Conservation (phyloP, 2,329 filamentous ascomycete species). For the Cladosporium sp. region DNA sequence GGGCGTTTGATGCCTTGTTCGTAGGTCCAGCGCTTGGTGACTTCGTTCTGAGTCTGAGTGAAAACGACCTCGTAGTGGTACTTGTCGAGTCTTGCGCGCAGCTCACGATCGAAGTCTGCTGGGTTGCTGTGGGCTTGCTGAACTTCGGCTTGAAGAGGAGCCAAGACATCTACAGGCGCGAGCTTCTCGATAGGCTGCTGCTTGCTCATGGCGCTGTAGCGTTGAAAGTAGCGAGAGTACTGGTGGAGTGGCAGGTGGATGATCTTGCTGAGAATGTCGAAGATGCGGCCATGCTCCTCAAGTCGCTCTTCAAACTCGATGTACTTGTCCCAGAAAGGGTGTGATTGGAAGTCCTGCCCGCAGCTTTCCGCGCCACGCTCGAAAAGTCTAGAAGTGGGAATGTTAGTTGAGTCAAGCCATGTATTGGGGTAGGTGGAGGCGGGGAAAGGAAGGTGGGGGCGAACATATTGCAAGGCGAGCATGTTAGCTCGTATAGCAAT, state of each 20-base stretch:
- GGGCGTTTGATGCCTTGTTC: conserved; percentile 93
- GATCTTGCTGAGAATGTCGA: conserved; percentile 75
- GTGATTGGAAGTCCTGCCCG: conserved; percentile 87
- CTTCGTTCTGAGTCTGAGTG: conserved; percentile 76
- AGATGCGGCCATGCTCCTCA: conserved; percentile 79
- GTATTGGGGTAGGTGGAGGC: conserved; percentile 13
- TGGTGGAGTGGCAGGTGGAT: conserved; percentile 93
- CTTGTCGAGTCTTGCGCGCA: conserved; percentile 74
- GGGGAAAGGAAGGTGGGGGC: conserved; percentile 29
- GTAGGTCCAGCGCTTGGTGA: conserved; percentile 89
- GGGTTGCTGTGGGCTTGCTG: conserved; percentile 62
- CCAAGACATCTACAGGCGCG: conserved; percentile 63
- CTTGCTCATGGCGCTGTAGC: conserved; percentile 74
- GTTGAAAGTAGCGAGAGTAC: conserved; percentile 91
- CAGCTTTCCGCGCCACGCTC: conserved; percentile 82
- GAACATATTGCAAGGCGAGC: conserved; percentile 24
- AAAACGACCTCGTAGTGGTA: conserved; percentile 78
- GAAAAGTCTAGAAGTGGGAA: conserved; percentile 64
- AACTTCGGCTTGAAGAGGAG: conserved; percentile 67
- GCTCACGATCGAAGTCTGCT: conserved; percentile 75
- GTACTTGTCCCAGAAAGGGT: conserved; percentile 99
- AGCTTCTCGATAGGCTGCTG: conserved; percentile 69
- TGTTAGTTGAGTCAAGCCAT: conserved; percentile 35
- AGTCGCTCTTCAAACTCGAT: conserved; percentile 93
- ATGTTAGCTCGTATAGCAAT: conserved; percentile 7